Base-by-base conservation (phyloP, 345 rosid species). In the Arabidopsis suecica region DNA sequence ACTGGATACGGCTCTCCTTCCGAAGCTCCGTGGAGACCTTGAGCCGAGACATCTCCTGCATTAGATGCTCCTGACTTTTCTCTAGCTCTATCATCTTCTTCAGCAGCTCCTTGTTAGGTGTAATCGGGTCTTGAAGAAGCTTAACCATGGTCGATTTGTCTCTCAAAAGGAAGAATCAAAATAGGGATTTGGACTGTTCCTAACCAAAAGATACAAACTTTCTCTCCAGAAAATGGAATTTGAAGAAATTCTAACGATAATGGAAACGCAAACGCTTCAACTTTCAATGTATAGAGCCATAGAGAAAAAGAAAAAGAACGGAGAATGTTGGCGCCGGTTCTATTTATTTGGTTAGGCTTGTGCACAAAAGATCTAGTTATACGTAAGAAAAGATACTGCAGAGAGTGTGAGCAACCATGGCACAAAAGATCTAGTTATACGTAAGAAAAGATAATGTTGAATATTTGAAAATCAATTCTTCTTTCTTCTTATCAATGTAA, bases 61-160 rank as follows among this genome's bases (percentile, higher is more conserved):
- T 78, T 40, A 91, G 89, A 70, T 87, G 84, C 37, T 83, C 89
- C 5, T 93, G 97, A 2, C 93, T 94, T 7, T 78, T 86, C 78
- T 93, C 93, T 28, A 93, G 85, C 65, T 86, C 93, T 40, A 85
- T 75, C 83, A 93, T 84, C 90, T 93, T 91, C 82, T 60, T 83
- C 37, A 91, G 63, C 5, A 93, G 87, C 85, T 91, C 92, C 47
- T 88, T 87, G 6, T 88, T 77, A 14, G 89, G 84, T 49, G 88
- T 87, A 41, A 9, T 9, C 37, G 37, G n/a, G 14, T 7, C 18
- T 44, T 44, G 48, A 5, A 44, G 48, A 44, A 44, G 48, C 18
- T 44, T 44, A 44, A 5, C 48, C 48, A 34, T 34, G 37, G 8
- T 34, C 37, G 37, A 34, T 34, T 34, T 7, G 5, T 34, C 37